These are phyloP conservation scores for Aspergillus cavernicola DNA, from an alignment of 495 filamentous ascomycete species.

Conservation along the genomic window DNA sequence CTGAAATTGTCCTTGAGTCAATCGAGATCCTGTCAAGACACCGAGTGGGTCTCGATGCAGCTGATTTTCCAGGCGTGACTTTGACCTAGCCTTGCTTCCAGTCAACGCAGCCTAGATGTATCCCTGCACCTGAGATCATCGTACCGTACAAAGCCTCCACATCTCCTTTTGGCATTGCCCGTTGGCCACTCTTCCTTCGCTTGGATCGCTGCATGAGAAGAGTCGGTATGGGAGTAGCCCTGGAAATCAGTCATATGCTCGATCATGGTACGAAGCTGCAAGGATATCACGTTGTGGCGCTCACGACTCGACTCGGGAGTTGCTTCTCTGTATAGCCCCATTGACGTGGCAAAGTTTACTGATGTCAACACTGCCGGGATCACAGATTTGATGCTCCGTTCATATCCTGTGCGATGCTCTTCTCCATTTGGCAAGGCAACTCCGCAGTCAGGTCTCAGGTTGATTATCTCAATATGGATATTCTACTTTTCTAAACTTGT, in stretches of 20 bases:
- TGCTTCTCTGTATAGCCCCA: constrained; percentile 2
- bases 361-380: background rate
- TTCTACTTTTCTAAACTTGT: background rate
- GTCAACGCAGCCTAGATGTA: background rate
- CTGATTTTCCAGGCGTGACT: background rate
- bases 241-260: background rate
- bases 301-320: background rate
- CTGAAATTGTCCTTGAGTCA: constrained; percentile 6
- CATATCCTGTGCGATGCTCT: background rate
- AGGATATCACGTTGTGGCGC: constrained; percentile 14
- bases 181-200: constrained; percentile 2
- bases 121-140: background rate
- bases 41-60: constrained; percentile 3
- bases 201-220: background rate
- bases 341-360: constrained; percentile 30
- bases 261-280: constrained; percentile 15
- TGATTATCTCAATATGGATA: background rate
- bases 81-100: background rate
- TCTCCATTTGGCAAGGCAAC: background rate
- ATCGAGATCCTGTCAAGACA: background rate
- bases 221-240: background rate
- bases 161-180: background rate
- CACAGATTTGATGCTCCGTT: background rate
- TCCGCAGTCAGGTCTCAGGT: background rate
- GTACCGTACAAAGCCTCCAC: background rate